A percentile compares a stretch with the other conserved stretches of the same genome.
phyloP scores from a whole-genome alignment of 306 rosid genomes.

The Biancaea sappan region DNA sequence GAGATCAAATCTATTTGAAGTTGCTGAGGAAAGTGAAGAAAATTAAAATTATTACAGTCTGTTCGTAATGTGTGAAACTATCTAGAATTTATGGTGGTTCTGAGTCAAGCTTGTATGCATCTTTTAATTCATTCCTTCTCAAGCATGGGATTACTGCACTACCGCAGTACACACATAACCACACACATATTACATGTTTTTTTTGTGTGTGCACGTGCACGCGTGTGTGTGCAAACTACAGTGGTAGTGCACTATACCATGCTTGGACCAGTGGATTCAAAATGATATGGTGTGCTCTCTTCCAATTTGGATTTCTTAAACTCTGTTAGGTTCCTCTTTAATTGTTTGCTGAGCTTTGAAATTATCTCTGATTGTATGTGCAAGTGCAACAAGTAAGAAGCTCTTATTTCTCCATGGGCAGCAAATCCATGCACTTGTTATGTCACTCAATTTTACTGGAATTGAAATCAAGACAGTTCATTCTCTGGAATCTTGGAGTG shows the following conservation, averaged over 20 bases:
- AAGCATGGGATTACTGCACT: too few species aligned
- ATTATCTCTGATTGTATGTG: constrained; percentile 24
- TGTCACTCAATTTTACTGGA: constrained; percentile 78
- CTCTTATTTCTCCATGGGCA: constrained; percentile 37
- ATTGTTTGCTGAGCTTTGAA: constrained; percentile 12
- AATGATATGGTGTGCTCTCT: background rate
- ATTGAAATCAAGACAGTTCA: constrained; percentile 83
- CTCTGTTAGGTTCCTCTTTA: background rate
- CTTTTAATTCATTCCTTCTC: too few species aligned
- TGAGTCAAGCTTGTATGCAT: too few species aligned
- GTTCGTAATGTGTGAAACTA: too few species aligned
- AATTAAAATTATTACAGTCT: too few species aligned
- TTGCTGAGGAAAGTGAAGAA: too few species aligned
- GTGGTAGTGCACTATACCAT: background rate
- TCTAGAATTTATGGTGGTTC: too few species aligned
- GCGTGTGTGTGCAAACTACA: too few species aligned
- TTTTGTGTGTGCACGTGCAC: too few species aligned
- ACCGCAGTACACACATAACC: too few species aligned
- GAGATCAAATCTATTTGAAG: too few species aligned
- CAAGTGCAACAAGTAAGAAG: constrained; percentile 23
- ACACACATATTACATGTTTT: too few species aligned
- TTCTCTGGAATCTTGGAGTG: constrained; percentile 87
- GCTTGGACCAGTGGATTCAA: background rate
- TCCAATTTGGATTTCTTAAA: constrained; percentile 12
- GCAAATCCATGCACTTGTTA: constrained; percentile 87